phyloP scores from a whole-genome alignment of 139 green algal species.

The Diplosphaera chodatii region DNA sequence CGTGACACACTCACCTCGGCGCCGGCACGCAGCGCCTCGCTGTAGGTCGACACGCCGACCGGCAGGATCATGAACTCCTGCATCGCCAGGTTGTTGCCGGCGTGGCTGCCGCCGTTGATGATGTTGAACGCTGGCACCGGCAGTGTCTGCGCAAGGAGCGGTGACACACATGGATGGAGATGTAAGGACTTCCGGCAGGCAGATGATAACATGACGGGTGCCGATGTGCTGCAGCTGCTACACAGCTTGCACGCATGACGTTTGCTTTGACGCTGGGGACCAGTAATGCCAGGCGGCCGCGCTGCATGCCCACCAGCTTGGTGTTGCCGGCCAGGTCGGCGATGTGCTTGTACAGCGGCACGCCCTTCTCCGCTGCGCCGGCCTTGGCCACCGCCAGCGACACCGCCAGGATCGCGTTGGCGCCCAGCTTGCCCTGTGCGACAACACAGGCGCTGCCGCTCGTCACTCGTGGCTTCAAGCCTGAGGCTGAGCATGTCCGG shows the following conservation, averaged over 20 bases:
- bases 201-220: too few species aligned
- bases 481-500: too few species aligned
- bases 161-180: background rate
- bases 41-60: constrained; percentile 73
- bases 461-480: too few species aligned
- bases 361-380: constrained; percentile 80
- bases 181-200: too few species aligned
- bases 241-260: too few species aligned
- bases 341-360: constrained; percentile 96
- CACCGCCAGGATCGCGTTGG: constrained; percentile 98
- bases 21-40: constrained; percentile 91
- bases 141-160: constrained; percentile 56
- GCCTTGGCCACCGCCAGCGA: constrained; percentile 90
- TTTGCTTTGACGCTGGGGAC: too few species aligned
- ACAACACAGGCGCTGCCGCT: too few species aligned
- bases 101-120: constrained; percentile 98
- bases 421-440: constrained; percentile 75
- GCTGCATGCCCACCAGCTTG: constrained; percentile 90
- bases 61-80: constrained; percentile 99
- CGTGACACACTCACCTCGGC: constrained; percentile 43
- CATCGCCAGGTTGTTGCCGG: constrained; percentile 95
- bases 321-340: constrained; percentile 86
- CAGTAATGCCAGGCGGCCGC: too few species aligned
- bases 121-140: constrained; percentile 99
- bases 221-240: too few species aligned